phyloP scores from a whole-genome alignment of 2,329 filamentous ascomycete genomes.

The Coniochaeta sp. region DNA sequence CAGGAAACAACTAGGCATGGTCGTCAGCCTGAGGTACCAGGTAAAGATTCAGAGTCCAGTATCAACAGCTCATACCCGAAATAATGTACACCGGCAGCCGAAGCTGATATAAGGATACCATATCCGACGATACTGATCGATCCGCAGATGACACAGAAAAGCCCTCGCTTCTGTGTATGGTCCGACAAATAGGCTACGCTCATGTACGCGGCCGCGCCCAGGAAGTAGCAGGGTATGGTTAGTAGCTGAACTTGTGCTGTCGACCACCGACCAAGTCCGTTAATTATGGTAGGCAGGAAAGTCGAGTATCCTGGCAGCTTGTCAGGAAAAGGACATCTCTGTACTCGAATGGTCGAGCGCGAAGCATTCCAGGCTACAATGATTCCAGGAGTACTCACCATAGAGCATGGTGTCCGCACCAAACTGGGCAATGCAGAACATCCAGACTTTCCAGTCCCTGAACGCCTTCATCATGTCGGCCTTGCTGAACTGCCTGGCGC shows the following conservation, averaged over 20 bases:
- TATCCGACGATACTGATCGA: slow-evolving; percentile 61
- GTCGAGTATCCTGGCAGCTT: slow-evolving; percentile 56
- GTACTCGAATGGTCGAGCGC: background rate
- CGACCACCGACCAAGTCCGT: slow-evolving; percentile 56
- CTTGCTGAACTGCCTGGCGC: slow-evolving; percentile 39
- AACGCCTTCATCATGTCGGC: slow-evolving; percentile 59
- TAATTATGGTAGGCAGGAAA: slow-evolving; percentile 73
- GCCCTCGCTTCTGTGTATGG: slow-evolving; percentile 53
- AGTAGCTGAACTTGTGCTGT: slow-evolving; percentile 63
- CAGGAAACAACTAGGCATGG: slow-evolving; percentile 52
- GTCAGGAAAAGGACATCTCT: slow-evolving; percentile 4
- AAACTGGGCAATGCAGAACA: slow-evolving; percentile 63
- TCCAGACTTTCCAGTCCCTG: slow-evolving; percentile 69
- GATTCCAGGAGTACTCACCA: slow-evolving; percentile 20
- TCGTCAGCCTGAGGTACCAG: background rate
- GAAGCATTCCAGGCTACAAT: background rate
- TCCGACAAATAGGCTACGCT: slow-evolving; percentile 60
- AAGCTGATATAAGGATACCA: slow-evolving; percentile 55
- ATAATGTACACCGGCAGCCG: slow-evolving; percentile 57
- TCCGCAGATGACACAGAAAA: slow-evolving; percentile 58
- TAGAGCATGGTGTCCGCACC: slow-evolving; percentile 72
- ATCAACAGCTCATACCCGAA: slow-evolving; percentile 36
- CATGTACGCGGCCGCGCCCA: slow-evolving; percentile 66
- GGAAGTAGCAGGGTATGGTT: slow-evolving; percentile 69
- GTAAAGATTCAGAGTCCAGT: background rate